Conservation (phyloP, 2,329 filamentous ascomycete genomes). For the Botrytis fabae region DNA sequence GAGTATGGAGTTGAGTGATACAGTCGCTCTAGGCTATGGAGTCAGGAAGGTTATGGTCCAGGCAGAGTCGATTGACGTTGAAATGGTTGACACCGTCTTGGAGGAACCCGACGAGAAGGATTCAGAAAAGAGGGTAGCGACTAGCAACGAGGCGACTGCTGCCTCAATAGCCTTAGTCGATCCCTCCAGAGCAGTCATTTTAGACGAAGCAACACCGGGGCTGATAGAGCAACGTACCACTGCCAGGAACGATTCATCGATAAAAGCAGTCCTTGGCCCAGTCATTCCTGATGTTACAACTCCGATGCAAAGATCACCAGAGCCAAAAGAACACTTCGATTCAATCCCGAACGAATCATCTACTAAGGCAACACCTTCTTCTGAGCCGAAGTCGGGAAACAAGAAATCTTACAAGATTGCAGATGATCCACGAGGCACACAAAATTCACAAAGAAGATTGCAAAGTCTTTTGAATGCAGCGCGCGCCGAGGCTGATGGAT, state of each 20-base stretch:
- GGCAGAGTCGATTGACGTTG: neutral
- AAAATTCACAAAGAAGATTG: slow-evolving; percentile 16
- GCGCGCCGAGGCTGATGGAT: slow-evolving; percentile 6
- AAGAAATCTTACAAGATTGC: slow-evolving; percentile 20
- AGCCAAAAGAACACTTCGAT: neutral
- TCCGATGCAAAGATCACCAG: neutral
- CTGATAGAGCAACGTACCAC: neutral
- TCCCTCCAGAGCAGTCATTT: neutral
- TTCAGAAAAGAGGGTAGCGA: neutral
- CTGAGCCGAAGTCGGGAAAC: slow-evolving; percentile 1
- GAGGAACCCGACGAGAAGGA: neutral
- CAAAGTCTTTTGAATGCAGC: slow-evolving; percentile 18
- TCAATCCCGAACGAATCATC: neutral
- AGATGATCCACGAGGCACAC: slow-evolving; percentile 6
- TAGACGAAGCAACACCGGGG: neutral
- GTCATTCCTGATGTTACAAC: neutral
- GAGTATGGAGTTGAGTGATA: slow-evolving; percentile 14
- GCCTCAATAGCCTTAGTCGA: neutral
- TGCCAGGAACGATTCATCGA: neutral
- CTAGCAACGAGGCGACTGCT: neutral
- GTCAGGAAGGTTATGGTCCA: slow-evolving; percentile 22
- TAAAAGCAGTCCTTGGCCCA: neutral
- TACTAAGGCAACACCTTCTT: neutral
- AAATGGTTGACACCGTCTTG: neutral
- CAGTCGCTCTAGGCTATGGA: slow-evolving; percentile 22